Base-by-base conservation (phyloP, 805 yeast species). In the Candida lessepsii region DNA sequence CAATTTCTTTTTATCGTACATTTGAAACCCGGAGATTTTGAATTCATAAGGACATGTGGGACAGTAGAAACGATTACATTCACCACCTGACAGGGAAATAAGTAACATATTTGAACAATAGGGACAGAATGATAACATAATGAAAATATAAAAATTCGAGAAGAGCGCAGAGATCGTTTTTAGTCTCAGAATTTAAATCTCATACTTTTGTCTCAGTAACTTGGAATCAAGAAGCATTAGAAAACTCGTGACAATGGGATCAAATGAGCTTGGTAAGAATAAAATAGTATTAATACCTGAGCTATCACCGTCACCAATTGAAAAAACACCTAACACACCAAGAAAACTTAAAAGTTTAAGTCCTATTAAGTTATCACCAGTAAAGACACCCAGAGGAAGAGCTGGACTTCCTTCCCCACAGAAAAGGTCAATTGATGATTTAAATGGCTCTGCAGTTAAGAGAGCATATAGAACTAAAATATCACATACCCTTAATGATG, bases 11-110 rank as follows among this genome's bases (percentile, higher is more conserved):
- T 97, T 74, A 57, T 90, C 97, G 60, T 72, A 93, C 63, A 93
- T 79, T 53, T 83, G 89, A 29, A 86, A 71, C 2, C 91, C 96
- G 19, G 74, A 75, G 36, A 93, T 88, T 28, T 90, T 89, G 60
- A 91, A 93, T 57, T 88, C 91, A 53, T 93, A 93, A 0, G 99
- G 97, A 59, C 99, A 93, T 1, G 98, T 87, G 8, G 88, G 81
- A 63, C 99, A 93, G 48, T 86, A 82, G 52, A 91, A 80, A 37
- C 86, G 72, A 54, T 84, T 83, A 41, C 73, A 67, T 10, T 54
- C 62, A n/a, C 75, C 72, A 0, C 47, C 51, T 3, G 47, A 41
- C 46, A 39, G 45, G 1, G 87, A 72, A 28, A 86, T 71, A 61
- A 85, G 71, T 16, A 93, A 74, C 95, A 93, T 86, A 53, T 91